These are phyloP conservation scores for Picea sitchensis DNA, from an alignment of 75 land plant genomes.

Conservation along the genomic window DNA sequence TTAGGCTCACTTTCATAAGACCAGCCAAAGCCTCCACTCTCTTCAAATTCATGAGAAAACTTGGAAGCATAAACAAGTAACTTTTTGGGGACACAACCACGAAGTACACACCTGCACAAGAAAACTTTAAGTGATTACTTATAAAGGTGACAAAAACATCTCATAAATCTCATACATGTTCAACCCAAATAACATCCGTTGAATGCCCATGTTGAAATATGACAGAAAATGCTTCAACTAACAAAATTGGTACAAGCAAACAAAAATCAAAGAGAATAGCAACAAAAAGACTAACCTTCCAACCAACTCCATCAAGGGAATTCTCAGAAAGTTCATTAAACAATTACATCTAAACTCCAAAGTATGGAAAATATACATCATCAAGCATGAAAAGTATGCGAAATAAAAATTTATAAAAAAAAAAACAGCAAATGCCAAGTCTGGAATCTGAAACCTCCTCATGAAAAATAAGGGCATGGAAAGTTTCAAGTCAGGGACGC, in stretches of 20 bases:
- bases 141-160: background rate
- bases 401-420: background rate
- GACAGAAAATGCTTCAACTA: background rate
- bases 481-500: background rate
- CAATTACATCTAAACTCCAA: background rate
- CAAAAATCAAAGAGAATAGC: background rate
- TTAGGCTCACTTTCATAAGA: conserved; percentile 78
- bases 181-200: background rate
- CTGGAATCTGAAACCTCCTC: too few species aligned
- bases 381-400: background rate
- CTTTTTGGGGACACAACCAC: conserved; percentile 99
- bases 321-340: background rate
- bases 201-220: background rate
- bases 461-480: background rate
- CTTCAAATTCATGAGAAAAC: conserved; percentile 93
- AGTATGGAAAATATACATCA: too few species aligned
- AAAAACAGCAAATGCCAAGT: too few species aligned
- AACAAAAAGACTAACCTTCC: background rate
- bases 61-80: conserved; percentile 87
- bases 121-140: background rate
- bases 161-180: background rate
- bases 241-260: background rate
- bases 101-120: conserved; percentile 81
- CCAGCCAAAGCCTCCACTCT: conserved; percentile 98
- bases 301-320: background rate